phyloP scores from a whole-genome alignment of 306 rosid genomes.

The Geum urbanum region DNA sequence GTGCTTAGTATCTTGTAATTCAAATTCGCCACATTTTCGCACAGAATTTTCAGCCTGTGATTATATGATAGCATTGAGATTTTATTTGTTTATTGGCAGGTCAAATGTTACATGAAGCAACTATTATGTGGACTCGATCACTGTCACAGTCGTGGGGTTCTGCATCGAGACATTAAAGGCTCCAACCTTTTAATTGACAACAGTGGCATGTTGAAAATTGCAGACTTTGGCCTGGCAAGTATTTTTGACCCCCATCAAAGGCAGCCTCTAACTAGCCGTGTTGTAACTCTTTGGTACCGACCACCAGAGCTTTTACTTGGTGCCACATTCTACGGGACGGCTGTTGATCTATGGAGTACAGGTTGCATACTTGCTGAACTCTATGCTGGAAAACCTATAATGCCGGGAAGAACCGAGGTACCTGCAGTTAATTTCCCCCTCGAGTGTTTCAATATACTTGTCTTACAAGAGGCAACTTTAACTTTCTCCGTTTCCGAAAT shows the following conservation, averaged over 20 bases:
- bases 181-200: constrained; percentile 91
- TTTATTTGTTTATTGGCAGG: constrained; percentile 48
- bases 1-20: constrained; percentile 3
- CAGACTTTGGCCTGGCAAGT: constrained; percentile 92
- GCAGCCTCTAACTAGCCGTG: constrained; percentile 87
- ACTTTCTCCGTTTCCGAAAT: neutral
- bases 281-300: constrained; percentile 91
- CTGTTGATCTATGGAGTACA: constrained; percentile 91
- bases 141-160: constrained; percentile 78
- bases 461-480: neutral
- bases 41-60: neutral
- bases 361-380: constrained; percentile 94
- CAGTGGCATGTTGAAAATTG: constrained; percentile 73
- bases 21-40: neutral
- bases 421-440: constrained; percentile 5
- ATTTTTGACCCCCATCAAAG: constrained; percentile 64
- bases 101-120: constrained; percentile 93
- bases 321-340: constrained; percentile 81
- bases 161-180: constrained; percentile 93
- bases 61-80: constrained; percentile 10
- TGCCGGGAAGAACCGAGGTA: constrained; percentile 99
- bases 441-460: constrained; percentile 11
- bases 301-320: constrained; percentile 96
- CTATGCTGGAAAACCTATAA: constrained; percentile 88
- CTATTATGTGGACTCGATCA: constrained; percentile 81